Conservation (phyloP, 768 basidiomycete genomes). For the Suillus ampliporus region DNA sequence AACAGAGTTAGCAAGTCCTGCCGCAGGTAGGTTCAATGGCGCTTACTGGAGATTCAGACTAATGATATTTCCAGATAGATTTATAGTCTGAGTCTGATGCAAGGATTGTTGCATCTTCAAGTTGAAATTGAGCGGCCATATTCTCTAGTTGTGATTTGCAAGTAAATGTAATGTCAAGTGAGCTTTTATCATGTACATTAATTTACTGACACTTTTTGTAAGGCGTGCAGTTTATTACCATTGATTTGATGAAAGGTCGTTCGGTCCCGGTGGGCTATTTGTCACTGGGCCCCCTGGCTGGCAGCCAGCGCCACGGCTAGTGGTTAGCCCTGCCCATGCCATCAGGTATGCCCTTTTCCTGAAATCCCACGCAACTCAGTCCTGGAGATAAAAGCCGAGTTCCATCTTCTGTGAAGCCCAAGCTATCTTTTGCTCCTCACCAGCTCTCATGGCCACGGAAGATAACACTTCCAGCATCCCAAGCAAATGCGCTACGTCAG, state of each 20-base stretch:
- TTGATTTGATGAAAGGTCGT: background rate
- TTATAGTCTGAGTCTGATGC: background rate
- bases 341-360: background rate
- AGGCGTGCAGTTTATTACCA: background rate
- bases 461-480: too few species aligned
- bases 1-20: background rate
- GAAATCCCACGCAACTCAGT: background rate
- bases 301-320: background rate
- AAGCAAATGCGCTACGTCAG: too few species aligned
- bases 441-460: too few species aligned
- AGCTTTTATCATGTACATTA: background rate
- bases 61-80: background rate
- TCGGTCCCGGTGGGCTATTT: background rate
- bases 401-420: too few species aligned
- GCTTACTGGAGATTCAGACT: background rate
- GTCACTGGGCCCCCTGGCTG: background rate
- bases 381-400: background rate
- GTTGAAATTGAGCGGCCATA: background rate
- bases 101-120: background rate
- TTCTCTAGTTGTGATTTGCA: background rate
- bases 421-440: too few species aligned
- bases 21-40: background rate
- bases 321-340: background rate
- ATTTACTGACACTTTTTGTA: background rate
- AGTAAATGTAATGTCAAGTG: background rate